Conservation (phyloP, 2,329 filamentous ascomycete species). For the Colletotrichum camelliae region DNA sequence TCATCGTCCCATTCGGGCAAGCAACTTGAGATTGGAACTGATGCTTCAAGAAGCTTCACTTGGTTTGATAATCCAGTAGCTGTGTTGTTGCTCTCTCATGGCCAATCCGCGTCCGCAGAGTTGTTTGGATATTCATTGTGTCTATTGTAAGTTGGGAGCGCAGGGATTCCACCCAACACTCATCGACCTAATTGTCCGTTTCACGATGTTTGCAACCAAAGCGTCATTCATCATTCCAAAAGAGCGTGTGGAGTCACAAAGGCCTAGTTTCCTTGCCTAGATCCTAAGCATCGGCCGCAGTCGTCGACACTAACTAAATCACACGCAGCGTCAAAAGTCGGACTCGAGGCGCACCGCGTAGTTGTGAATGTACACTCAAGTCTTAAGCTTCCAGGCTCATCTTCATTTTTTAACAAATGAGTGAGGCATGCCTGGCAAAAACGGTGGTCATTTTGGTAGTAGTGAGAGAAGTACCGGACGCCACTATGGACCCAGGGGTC, state of each 20-base stretch:
- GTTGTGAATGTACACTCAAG: not conserved
- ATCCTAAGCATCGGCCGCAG: not conserved
- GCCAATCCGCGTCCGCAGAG: not conserved
- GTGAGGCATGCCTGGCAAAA: accelerated
- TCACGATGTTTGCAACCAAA: not conserved
- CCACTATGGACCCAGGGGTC: not conserved
- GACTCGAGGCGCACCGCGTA: not conserved
- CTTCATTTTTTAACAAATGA: not conserved
- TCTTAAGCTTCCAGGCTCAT: not conserved
- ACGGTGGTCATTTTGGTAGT: not conserved
- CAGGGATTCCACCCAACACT: not conserved
- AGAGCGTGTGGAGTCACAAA: not conserved
- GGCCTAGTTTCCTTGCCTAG: not conserved
- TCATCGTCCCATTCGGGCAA: not conserved
- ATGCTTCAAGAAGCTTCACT: not conserved
- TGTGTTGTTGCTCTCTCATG: not conserved
- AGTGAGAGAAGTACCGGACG: not conserved
- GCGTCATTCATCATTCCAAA: not conserved
- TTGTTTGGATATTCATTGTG: not conserved
- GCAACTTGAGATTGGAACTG: not conserved
- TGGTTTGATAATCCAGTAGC: not conserved
- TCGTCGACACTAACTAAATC: not conserved
- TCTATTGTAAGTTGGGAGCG: not conserved
- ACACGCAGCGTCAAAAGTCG: not conserved
- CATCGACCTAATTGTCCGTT: not conserved